A percentile compares a stretch with the other conserved stretches of the same genome.
phyloP scores from a whole-genome alignment of 1,284 basidiomycete genomes.

The Melampsora abietis-canadensis region DNA sequence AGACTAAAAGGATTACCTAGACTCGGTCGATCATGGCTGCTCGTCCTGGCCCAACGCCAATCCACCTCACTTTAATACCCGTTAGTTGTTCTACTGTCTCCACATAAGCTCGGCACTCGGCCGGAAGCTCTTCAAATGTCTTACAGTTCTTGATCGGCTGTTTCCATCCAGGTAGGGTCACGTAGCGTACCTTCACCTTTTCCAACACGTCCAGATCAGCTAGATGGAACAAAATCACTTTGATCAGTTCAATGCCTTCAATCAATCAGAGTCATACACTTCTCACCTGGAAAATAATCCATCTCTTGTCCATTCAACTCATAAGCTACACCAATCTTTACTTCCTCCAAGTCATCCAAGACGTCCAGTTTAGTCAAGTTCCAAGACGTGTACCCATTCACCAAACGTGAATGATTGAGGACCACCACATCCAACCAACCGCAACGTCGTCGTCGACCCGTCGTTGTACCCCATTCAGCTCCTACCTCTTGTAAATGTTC shows the following conservation, averaged over 20 bases:
- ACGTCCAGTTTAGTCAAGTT: constrained; percentile 55
- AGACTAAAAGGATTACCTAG: not conserved
- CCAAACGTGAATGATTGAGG: constrained; percentile 53
- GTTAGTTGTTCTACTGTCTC: constrained; percentile 80
- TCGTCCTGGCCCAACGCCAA: constrained; percentile 80
- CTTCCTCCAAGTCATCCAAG: constrained; percentile 52
- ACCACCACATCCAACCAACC: constrained; percentile 55
- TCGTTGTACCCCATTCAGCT: constrained; percentile 54
- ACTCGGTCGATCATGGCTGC: constrained; percentile 66
- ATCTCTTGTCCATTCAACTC: constrained; percentile 52
- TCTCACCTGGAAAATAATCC: constrained; percentile 51
- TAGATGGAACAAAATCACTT: constrained; percentile 49
- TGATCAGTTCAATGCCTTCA: not conserved
- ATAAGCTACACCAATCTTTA: constrained; percentile 53
- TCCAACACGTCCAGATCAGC: constrained; percentile 81
- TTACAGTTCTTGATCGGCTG: constrained; percentile 67
- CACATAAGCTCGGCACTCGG: constrained; percentile 81
- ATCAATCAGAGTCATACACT: not conserved
- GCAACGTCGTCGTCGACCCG: constrained; percentile 53
- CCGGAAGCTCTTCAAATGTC: constrained; percentile 75
- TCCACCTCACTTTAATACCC: constrained; percentile 80
- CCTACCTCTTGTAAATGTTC: constrained; percentile 54
- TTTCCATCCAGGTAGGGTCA: constrained; percentile 90
- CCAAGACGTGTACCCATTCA: constrained; percentile 54
- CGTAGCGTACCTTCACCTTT: constrained; percentile 81